Percentiles rank a stretch among this genome's conserved stretches.
Conservation (phyloP, 345 rosid species). For the Rhodamnia argentea region DNA sequence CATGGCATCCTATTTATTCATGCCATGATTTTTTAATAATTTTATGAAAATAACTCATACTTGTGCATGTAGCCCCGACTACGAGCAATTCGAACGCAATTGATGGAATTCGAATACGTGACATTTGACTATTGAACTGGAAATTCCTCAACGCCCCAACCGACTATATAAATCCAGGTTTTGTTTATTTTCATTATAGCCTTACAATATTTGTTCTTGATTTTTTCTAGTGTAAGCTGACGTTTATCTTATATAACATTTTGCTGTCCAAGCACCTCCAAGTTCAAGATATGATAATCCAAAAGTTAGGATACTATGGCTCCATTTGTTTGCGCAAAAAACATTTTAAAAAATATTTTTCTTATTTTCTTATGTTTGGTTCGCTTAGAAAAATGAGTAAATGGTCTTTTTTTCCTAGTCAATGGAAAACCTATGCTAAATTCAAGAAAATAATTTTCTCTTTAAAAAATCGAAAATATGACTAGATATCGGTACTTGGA, state of each 20-base stretch:
- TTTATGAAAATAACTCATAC: neutral
- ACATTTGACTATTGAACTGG: neutral
- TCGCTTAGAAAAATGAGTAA: no score
- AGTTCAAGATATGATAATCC: no score
- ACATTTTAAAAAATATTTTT: no score
- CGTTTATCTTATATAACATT: neutral
- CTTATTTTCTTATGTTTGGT: no score
- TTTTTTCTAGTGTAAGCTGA: neutral
- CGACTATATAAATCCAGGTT: neutral
- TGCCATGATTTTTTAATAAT: neutral
- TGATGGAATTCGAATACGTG: neutral
- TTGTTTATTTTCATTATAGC: neutral
- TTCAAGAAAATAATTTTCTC: no score
- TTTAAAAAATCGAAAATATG: no score
- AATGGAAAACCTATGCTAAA: no score
- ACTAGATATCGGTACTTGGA: no score
- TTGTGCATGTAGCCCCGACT: neutral
- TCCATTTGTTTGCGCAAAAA: no score
- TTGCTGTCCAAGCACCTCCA: neutral
- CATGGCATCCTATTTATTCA: neutral
- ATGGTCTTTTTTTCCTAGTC: no score
- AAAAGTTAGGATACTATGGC: no score
- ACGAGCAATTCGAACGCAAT: neutral
- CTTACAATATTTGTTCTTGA: neutral
- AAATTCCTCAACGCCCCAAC: neutral